Conservation (phyloP, 2,329 filamentous ascomycete genomes). For the Byssochlamys sp. region DNA sequence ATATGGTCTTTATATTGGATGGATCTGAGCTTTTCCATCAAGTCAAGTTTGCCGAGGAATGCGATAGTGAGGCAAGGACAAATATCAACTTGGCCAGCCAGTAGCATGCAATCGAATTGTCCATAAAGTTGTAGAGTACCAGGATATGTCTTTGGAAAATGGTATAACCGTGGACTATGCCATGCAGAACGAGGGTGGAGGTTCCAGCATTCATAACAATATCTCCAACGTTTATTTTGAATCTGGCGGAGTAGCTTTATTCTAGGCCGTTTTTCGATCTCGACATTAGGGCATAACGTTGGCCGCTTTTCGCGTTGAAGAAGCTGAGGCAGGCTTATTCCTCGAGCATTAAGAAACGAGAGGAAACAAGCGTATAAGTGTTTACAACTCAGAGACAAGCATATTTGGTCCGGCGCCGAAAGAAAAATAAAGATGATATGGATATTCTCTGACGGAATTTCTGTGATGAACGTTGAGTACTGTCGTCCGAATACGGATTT, state of each 20-base stretch:
- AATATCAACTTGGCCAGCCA: not conserved
- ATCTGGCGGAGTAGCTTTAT: not conserved
- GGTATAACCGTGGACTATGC: not conserved
- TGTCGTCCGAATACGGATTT: not conserved
- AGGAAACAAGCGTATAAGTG: not conserved
- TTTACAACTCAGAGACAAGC: not conserved
- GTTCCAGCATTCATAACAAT: not conserved
- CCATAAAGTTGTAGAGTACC: not conserved
- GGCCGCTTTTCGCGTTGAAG: not conserved
- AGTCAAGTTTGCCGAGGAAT: conserved; percentile 6
- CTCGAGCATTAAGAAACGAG: not conserved
- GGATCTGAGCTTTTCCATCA: not conserved
- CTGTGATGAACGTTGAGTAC: not conserved
- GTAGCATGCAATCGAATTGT: not conserved
- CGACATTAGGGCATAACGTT: not conserved
- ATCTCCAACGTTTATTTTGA: not conserved
- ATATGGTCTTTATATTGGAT: not conserved
- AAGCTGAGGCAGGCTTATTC: not conserved
- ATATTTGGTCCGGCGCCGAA: not conserved
- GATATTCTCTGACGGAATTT: not conserved
- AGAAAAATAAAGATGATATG: not conserved
- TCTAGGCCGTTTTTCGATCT: not conserved
- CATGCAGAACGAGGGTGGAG: not conserved
- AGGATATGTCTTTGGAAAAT: not conserved
- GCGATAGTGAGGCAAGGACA: not conserved